Evolutionary conservation across 202 grass and related monocot genomes (phyloP).

Genomic region (Digitaria exilis): DNA sequence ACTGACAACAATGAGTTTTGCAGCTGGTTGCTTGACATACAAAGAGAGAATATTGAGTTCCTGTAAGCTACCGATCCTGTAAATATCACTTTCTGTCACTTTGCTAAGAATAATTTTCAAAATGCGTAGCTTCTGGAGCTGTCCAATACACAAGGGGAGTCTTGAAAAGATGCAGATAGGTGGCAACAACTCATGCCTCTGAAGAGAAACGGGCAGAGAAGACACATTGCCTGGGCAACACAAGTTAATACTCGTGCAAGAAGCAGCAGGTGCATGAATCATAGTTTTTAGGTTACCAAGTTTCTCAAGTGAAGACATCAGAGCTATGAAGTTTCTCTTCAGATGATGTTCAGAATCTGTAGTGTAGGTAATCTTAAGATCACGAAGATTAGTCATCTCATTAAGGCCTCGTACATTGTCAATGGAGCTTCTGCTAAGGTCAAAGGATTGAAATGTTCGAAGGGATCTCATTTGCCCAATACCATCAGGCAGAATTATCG

Average conservation of each 20-base stretch:
- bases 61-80: background rate
- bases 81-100: background rate
- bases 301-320: background rate
- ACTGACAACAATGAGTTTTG: background rate
- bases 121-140: background rate
- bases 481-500: background rate
- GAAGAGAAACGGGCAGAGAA: background rate
- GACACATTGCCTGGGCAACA: background rate
- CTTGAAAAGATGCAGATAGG: slow-evolving; percentile 25
- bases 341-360: background rate
- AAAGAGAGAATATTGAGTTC: background rate
- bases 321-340: background rate
- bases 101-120: slow-evolving; percentile 25
- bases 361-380: slow-evolving; percentile 6
- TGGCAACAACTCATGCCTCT: background rate
- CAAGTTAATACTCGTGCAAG: background rate
- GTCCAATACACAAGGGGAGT: background rate
- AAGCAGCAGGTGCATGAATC: background rate
- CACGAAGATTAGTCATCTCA: background rate
- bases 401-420: background rate
- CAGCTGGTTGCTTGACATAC: background rate
- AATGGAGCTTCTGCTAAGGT: slow-evolving; percentile 3
- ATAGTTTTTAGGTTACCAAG: slow-evolving; percentile 11
- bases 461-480: background rate
- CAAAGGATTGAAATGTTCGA: slow-evolving; percentile 1